A percentile compares a stretch with the other conserved stretches of the same genome.
These are phyloP conservation scores for Phellinidium pouzarii DNA, from an alignment of 1,284 basidiomycete genomes.

Conservation along the genomic window DNA sequence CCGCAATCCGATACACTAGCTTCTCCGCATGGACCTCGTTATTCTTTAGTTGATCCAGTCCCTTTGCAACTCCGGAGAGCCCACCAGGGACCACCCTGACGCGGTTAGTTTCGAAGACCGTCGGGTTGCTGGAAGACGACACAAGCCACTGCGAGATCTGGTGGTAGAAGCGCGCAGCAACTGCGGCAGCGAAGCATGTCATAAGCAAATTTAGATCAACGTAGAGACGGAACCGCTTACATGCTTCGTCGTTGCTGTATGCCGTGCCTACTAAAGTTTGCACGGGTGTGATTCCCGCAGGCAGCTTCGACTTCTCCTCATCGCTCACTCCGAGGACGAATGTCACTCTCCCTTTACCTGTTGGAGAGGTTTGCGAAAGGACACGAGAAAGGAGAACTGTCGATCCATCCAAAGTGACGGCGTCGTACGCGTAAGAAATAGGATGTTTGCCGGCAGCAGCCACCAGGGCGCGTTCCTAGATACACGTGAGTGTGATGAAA, in stretches of 20 bases:
- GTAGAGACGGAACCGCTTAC: neutral
- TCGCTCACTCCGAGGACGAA: constrained; percentile 6
- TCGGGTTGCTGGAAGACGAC: constrained; percentile 1
- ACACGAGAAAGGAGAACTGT: constrained; percentile 9
- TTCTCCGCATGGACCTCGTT: constrained; percentile 27
- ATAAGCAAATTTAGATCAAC: neutral
- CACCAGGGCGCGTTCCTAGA: constrained; percentile 4
- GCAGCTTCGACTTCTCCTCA: constrained; percentile 11
- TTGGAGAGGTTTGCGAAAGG: constrained; percentile 7
- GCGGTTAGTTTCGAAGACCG: constrained; percentile 18
- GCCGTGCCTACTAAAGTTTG: constrained; percentile 3
- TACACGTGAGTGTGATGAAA: neutral
- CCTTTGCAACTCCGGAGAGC: constrained; percentile 26
- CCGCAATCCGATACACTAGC: constrained; percentile 28
- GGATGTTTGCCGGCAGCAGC: neutral
- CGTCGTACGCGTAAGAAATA: constrained; percentile 7
- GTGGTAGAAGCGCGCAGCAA: constrained; percentile 13
- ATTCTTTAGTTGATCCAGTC: constrained; percentile 22
- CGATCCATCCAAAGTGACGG: constrained; percentile 5
- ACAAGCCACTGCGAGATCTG: constrained; percentile 10
- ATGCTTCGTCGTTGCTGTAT: constrained; percentile 12
- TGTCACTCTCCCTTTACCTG: constrained; percentile 14
- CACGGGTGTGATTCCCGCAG: constrained; percentile 1
- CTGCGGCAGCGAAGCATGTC: neutral
- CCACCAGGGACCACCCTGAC: constrained; percentile 26